These are phyloP conservation scores for Candida sp. DNA, from an alignment of 1,139 yeast genomes.

Conservation along the genomic window DNA sequence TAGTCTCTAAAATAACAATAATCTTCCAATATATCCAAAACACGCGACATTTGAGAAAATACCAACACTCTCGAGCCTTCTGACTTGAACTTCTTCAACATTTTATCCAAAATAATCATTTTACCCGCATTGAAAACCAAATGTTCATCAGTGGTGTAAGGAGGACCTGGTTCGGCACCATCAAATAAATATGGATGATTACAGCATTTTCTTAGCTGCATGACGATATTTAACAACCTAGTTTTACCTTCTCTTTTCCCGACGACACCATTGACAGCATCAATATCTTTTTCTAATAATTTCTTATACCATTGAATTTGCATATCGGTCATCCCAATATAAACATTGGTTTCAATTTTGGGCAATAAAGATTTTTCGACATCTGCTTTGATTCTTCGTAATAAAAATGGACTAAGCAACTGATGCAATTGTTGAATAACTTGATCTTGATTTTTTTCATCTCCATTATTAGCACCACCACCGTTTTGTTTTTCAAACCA, in stretches of 20 bases:
- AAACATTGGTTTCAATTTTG: conserved; percentile 83
- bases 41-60: conserved; percentile 93
- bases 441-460: conserved; percentile 59
- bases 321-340: conserved; percentile 95
- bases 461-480: conserved; percentile 13
- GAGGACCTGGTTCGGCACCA: conserved; percentile 99
- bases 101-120: conserved; percentile 83
- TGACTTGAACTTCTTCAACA: conserved; percentile 64
- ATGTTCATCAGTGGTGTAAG: conserved; percentile 95
- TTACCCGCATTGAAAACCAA: conserved; percentile 85
- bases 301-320: conserved; percentile 89
- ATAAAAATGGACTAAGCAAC: conserved; percentile 79
- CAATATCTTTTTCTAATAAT: conserved; percentile 87
- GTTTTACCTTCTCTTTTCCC: conserved; percentile 92
- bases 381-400: conserved; percentile 88
- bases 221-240: conserved; percentile 83
- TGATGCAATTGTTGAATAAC: conserved; percentile 85
- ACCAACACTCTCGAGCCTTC: conserved; percentile 90
- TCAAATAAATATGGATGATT: conserved; percentile 96
- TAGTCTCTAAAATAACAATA: conserved; percentile 83
- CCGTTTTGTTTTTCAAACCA: conserved; percentile 62
- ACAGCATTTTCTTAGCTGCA: conserved; percentile 96
- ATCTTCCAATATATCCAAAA: conserved; percentile 89
- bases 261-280: conserved; percentile 91
- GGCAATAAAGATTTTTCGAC: conserved; percentile 91